Percentiles rank a stretch among this genome's conserved stretches.
Evolutionary conservation across 2,329 filamentous ascomycete species (phyloP).

Genomic region (Epichloe festucae): DNA sequence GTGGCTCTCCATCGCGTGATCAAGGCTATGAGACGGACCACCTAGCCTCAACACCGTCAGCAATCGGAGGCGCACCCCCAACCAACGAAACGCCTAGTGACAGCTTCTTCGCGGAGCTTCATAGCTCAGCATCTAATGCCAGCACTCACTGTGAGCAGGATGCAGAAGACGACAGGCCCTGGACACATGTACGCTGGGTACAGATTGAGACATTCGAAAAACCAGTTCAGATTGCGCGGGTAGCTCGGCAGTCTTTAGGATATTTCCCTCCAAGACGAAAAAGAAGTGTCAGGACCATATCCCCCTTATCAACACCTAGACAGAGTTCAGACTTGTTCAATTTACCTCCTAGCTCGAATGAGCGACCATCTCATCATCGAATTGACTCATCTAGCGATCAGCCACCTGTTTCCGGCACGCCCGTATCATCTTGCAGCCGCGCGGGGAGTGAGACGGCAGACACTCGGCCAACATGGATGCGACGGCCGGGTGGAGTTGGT

Average conservation of each 20-base stretch:
- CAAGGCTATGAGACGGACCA: slow-evolving; percentile 33
- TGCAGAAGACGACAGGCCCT: slow-evolving; percentile 49
- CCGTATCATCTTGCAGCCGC: slow-evolving; percentile 23
- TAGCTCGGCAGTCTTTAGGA: slow-evolving; percentile 67
- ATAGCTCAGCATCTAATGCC: slow-evolving; percentile 16
- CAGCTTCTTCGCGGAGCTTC: slow-evolving; percentile 26
- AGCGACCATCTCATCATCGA: slow-evolving; percentile 25
- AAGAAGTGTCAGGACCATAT: slow-evolving; percentile 61
- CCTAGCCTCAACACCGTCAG: slow-evolving; percentile 34
- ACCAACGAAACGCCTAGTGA: slow-evolving; percentile 19
- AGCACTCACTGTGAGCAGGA: slow-evolving; percentile 14
- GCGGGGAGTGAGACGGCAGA: slow-evolving; percentile 27
- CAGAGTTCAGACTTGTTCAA: slow-evolving; percentile 49
- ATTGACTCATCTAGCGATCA: slow-evolving; percentile 28
- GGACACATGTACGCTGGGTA: slow-evolving; percentile 86
- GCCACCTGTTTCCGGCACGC: slow-evolving; percentile 20
- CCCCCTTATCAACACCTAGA: slow-evolving; percentile 53
- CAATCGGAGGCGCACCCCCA: slow-evolving; percentile 14
- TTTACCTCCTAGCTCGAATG: slow-evolving; percentile 23
- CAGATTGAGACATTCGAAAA: slow-evolving; percentile 54
- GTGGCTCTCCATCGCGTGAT: slow-evolving; percentile 35
- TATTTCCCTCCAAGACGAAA: slow-evolving; percentile 85
- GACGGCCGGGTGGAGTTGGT: slow-evolving; percentile 78
- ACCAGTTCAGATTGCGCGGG: slow-evolving; percentile 73
- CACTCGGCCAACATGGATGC: slow-evolving; percentile 47